Conservation (phyloP, 1,139 yeast species). For the Candida gigantensis region DNA sequence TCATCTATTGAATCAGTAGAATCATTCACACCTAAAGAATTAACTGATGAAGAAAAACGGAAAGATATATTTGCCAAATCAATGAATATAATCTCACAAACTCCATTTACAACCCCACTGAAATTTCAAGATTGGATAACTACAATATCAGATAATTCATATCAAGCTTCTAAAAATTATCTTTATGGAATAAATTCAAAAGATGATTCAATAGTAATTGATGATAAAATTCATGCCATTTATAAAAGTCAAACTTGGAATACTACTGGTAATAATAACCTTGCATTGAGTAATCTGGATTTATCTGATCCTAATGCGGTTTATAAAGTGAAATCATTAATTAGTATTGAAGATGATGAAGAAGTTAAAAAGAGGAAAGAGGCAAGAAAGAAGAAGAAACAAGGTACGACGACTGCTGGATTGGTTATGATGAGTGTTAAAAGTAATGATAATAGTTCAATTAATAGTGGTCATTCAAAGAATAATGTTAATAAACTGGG, state of each 20-base stretch:
- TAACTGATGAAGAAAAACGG: conserved; percentile 9
- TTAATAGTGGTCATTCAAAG: conserved; percentile 5
- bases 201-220: conserved; percentile 24
- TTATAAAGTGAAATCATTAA: conserved; percentile 44
- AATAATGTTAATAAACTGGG: conserved; percentile 9
- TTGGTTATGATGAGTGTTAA: conserved; percentile 11
- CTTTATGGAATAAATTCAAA: conserved; percentile 21
- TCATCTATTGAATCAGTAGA: conserved; percentile 17
- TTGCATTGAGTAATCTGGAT: conserved; percentile 8
- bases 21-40: conserved; percentile 13
- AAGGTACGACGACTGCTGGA: too few species aligned
- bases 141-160: conserved; percentile 32
- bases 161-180: conserved; percentile 26
- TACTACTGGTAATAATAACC: not conserved
- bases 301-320: conserved; percentile 18
- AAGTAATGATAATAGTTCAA: conserved; percentile 10
- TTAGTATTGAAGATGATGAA: conserved; percentile 35
- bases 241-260: conserved; percentile 26
- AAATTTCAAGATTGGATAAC: conserved; percentile 26
- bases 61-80: conserved; percentile 4
- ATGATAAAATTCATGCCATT: conserved; percentile 34
- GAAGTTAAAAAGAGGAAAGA: conserved; percentile 20
- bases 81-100: not conserved
- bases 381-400: conserved; percentile 12
- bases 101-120: conserved; percentile 3